Conservation (phyloP, 75 land plant genomes). For the Pinus tabuliformis region DNA sequence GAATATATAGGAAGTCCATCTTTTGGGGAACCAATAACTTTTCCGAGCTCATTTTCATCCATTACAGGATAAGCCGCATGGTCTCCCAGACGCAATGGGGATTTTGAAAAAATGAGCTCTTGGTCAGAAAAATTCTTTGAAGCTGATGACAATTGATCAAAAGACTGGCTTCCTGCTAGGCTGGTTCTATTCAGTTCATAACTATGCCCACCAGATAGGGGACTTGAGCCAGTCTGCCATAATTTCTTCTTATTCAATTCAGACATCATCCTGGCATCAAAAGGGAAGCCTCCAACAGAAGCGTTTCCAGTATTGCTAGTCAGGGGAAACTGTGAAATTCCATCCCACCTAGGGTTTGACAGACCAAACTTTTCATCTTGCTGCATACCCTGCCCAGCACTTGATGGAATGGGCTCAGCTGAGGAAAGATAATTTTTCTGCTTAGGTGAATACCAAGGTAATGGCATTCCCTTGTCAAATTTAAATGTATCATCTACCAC, state of each 20-base stretch:
- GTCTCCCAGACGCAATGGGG: no score
- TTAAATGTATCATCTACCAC: constrained; percentile 70
- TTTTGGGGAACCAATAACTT: no score
- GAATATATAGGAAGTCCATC: constrained; percentile 25
- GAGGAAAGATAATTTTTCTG: constrained; percentile 15
- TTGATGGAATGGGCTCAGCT: constrained; percentile 22
- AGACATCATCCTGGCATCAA: constrained; percentile 11
- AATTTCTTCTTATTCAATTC: constrained; percentile 31
- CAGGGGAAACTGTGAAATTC: constrained; percentile 19
- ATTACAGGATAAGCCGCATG: no score
- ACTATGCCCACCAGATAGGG: constrained; percentile 5
- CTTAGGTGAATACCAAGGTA: not conserved
- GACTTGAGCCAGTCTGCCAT: constrained; percentile 21
- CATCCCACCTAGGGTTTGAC: constrained; percentile 39
- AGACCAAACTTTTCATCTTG: constrained; percentile 30
- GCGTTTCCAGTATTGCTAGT: constrained; percentile 19
- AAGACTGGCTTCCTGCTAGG: no score
- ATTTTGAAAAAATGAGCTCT: no score
- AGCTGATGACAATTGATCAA: no score
- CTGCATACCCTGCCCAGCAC: constrained; percentile 19
- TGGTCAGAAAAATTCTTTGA: no score
- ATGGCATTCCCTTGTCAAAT: constrained; percentile 35
- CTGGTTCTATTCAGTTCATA: not conserved
- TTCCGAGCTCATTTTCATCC: no score
- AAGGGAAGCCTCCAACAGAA: constrained; percentile 10